Conservation (phyloP, 2,329 filamentous ascomycete species). For the Emmonsiellopsis sp. region DNA sequence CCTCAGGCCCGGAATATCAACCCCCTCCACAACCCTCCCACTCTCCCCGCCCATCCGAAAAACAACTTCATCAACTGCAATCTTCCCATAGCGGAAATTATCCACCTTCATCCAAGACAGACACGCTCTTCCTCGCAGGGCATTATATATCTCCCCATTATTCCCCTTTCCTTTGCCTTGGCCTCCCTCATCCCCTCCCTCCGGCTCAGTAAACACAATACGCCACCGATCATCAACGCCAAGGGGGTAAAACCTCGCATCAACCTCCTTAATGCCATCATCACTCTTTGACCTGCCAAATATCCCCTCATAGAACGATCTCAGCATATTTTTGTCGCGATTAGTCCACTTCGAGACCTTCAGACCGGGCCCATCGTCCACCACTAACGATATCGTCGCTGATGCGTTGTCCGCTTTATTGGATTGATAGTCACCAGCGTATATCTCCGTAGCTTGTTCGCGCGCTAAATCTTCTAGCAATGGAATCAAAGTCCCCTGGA, state of each 20-base stretch:
- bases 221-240: constrained; percentile 3
- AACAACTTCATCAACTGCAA: neutral
- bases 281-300: neutral
- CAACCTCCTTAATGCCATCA: neutral
- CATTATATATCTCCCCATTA: neutral
- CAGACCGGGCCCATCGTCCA: constrained; percentile 6
- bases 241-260: constrained; percentile 4
- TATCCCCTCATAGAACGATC: neutral
- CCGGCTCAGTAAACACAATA: neutral
- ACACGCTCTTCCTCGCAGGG: neutral
- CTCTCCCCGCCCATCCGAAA: neutral
- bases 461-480: constrained; percentile 2
- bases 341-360: constrained; percentile 3
- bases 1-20: neutral
- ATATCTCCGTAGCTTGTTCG: constrained; percentile 1
- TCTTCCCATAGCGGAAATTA: neutral
- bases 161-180: neutral
- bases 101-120: neutral
- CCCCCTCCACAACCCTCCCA: neutral
- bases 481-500: constrained; percentile 3
- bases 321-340: neutral
- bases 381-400: neutral
- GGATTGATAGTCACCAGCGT: constrained; percentile 1
- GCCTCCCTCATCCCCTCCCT: neutral
- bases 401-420: neutral